Conservation (phyloP, 768 basidiomycete species). For the Hypholoma sublateritium region DNA sequence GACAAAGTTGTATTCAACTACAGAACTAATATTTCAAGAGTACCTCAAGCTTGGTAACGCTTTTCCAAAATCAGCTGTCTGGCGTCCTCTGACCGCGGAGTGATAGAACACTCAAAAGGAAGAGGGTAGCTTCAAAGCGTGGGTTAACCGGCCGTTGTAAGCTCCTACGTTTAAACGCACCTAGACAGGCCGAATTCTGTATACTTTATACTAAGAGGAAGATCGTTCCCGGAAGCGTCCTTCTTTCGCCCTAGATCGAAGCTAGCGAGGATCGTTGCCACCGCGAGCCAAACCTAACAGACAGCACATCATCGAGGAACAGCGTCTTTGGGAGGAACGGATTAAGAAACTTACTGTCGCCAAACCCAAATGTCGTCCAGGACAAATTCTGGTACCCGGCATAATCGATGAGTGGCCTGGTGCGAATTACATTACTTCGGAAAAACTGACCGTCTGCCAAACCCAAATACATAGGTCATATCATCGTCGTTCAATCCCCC, state of each 20-base stretch:
- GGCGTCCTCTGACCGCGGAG: not conserved
- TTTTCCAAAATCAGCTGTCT: not conserved
- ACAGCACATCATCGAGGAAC: not conserved
- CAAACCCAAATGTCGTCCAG: conserved; percentile 23
- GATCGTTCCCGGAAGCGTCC: not conserved
- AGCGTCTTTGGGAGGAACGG: not conserved
- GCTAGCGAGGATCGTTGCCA: not conserved
- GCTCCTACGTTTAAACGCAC: not conserved
- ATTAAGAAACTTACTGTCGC: conserved; percentile 8
- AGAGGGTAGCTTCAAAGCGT: not conserved
- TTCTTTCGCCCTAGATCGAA: conserved; percentile 1
- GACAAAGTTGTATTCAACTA: not conserved
- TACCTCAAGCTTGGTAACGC: not conserved
- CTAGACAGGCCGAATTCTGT: not conserved
- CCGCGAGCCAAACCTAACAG: not conserved
- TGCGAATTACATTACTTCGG: too few species aligned
- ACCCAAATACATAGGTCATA: conserved; percentile 27
- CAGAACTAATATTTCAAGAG: too few species aligned
- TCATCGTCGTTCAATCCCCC: conserved; percentile 25
- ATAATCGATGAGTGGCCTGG: not conserved
- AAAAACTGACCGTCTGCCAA: conserved; percentile 28
- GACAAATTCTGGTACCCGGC: conserved; percentile 17
- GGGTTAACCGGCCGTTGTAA: not conserved
- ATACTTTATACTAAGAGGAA: not conserved
- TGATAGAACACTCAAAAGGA: not conserved